These are phyloP conservation scores for Fusarium avenaceum DNA, from an alignment of 2,329 filamentous ascomycete genomes.

Conservation along the genomic window DNA sequence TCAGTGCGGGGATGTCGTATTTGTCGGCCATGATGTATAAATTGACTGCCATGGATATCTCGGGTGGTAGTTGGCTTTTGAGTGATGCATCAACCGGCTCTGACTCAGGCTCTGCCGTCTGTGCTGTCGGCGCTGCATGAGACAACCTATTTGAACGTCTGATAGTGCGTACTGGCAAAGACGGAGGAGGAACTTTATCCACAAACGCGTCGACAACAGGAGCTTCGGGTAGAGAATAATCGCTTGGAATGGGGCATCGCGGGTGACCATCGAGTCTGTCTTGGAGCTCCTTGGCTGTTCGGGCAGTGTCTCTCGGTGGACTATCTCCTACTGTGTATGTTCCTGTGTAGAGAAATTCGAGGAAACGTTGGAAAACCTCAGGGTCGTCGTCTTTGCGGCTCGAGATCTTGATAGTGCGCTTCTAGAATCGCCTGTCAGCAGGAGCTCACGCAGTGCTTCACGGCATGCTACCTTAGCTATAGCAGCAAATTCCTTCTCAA, in stretches of 20 bases:
- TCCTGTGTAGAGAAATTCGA: conserved; percentile 53
- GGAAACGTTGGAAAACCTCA: conserved; percentile 44
- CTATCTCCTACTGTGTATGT: conserved; percentile 37
- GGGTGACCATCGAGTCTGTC: conserved; percentile 13
- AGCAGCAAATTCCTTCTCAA: conserved; percentile 45
- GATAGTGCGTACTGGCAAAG: background rate
- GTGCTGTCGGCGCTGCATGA: background rate
- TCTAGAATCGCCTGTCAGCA: conserved; percentile 1
- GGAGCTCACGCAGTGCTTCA: background rate
- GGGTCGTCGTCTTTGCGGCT: conserved; percentile 53
- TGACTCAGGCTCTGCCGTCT: background rate
- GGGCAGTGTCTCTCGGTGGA: background rate
- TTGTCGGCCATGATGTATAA: conserved; percentile 56
- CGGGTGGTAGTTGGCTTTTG: background rate
- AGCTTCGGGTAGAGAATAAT: background rate
- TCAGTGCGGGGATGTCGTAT: conserved; percentile 52
- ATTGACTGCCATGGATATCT: conserved; percentile 39
- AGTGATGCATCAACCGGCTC: background rate
- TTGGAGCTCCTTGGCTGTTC: conserved; percentile 16
- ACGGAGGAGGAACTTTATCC: background rate
- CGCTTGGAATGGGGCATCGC: background rate
- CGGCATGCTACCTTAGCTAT: conserved; percentile 45
- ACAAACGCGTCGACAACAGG: background rate
- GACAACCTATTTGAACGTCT: conserved; percentile 26
- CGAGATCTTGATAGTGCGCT: conserved; percentile 18